Evolutionary conservation across 2,329 filamentous ascomycete species (phyloP).

Genomic region (Nigrospora osmanthi): DNA sequence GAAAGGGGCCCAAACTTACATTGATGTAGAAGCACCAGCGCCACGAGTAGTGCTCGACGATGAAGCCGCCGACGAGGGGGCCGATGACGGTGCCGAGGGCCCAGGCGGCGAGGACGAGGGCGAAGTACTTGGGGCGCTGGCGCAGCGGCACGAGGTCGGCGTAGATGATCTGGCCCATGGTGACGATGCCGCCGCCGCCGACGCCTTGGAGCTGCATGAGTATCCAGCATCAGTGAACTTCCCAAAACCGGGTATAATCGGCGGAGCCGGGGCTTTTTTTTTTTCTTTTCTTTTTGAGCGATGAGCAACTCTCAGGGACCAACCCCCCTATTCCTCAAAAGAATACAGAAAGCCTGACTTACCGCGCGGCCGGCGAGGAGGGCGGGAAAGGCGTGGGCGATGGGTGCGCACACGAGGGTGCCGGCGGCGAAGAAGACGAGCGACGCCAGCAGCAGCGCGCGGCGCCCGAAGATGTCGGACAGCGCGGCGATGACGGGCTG

Average conservation of each 20-base stretch:
- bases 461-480: constrained; percentile 39
- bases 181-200: constrained; percentile 7
- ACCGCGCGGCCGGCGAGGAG: constrained; percentile 3
- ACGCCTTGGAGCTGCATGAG: constrained; percentile 4
- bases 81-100: constrained; percentile 9
- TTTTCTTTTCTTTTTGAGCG: no score
- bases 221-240: no score
- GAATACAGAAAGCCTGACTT: no score
- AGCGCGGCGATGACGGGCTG: constrained; percentile 32
- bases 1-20: neutral
- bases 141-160: constrained; percentile 9
- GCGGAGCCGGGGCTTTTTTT: no score
- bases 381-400: constrained; percentile 3
- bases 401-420: neutral
- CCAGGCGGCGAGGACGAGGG: constrained; percentile 5
- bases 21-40: constrained; percentile 13
- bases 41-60: constrained; percentile 6
- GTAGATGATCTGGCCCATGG: constrained; percentile 6
- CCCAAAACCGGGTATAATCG: no score
- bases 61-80: constrained; percentile 7
- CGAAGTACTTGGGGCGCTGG: constrained; percentile 8
- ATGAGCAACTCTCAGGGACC: no score
- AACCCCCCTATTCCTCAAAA: no score
- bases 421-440: constrained; percentile 36
- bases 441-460: constrained; percentile 30